A percentile compares a stretch with the other conserved stretches of the same genome.
Evolutionary conservation across 768 basidiomycete species (phyloP).

Genomic region (Suillus weaverae): DNA sequence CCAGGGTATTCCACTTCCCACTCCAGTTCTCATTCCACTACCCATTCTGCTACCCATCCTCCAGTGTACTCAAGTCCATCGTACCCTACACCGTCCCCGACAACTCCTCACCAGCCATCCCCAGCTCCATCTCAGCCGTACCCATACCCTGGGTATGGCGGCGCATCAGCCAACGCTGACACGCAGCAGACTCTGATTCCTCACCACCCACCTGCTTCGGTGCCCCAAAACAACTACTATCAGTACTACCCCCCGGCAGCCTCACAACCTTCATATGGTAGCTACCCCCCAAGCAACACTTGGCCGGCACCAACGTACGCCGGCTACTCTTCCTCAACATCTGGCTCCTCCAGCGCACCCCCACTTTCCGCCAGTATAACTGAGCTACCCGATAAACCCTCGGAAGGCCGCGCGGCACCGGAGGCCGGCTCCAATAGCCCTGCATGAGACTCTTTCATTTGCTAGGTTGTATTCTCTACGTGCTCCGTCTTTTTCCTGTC

Average conservation of each 20-base stretch:
- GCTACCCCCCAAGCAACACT: slow-evolving; percentile 21
- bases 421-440: slow-evolving; percentile 21
- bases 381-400: slow-evolving; percentile 27
- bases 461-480: slow-evolving; percentile 27
- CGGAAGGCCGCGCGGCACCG: slow-evolving; percentile 19
- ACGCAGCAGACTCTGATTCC: slow-evolving; percentile 23
- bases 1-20: slow-evolving; percentile 22
- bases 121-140: slow-evolving; percentile 22
- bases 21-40: neutral
- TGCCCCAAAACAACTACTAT: slow-evolving; percentile 26
- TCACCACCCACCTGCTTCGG: slow-evolving; percentile 13
- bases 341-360: slow-evolving; percentile 22
- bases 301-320: slow-evolving; percentile 31
- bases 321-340: slow-evolving; percentile 30
- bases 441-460: slow-evolving; percentile 18
- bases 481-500: slow-evolving; percentile 5
- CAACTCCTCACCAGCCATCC: slow-evolving; percentile 22
- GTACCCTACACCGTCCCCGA: slow-evolving; percentile 21
- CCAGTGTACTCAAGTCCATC: slow-evolving; percentile 17
- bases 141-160: slow-evolving; percentile 24
- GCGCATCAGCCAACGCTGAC: slow-evolving; percentile 21
- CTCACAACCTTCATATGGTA: slow-evolving; percentile 29
- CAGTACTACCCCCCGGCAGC: slow-evolving; percentile 33
- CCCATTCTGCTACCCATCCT: slow-evolving; percentile 14
- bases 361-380: slow-evolving; percentile 14